Percentiles rank a stretch among this genome's conserved stretches.
Evolutionary conservation across 176 grass and related monocot genomes (phyloP).

Genomic region (Bothriochloa decipiens): DNA sequence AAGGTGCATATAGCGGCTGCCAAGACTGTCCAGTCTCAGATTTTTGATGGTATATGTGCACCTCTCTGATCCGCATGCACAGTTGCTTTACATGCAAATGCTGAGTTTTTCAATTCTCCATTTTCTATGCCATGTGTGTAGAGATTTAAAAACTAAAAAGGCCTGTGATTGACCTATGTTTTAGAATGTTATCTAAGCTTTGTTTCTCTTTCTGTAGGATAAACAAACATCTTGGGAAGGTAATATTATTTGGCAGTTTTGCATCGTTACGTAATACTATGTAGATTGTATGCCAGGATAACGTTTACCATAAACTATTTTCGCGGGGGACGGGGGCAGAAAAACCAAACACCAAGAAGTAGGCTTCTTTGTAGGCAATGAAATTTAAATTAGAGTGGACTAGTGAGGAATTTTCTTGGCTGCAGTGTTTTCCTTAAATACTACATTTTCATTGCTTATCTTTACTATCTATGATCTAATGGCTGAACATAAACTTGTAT

Average conservation of each 20-base stretch:
- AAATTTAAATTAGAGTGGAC: not conserved
- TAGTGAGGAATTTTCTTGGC: not conserved
- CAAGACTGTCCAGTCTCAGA: not conserved
- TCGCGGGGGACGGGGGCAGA: not conserved
- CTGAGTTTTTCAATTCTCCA: not conserved
- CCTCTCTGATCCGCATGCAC: not conserved
- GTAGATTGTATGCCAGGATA: not conserved
- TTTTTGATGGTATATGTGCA: conserved; percentile 24
- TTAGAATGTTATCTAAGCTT: not conserved
- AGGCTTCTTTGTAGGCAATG: not conserved
- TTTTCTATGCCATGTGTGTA: not conserved
- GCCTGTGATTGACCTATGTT: not conserved
- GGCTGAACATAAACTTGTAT: not conserved
- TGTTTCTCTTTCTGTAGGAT: not conserved
- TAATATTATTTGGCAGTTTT: not conserved
- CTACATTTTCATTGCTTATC: not conserved
- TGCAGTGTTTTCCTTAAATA: not conserved
- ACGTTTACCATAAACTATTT: not conserved
- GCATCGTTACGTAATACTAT: not conserved
- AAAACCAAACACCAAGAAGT: not conserved
- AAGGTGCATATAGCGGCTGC: not conserved
- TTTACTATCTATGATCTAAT: not conserved
- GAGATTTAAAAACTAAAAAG: not conserved
- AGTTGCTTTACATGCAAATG: not conserved
- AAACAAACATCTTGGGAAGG: not conserved